These are phyloP conservation scores for Cordyceps tenuipes DNA, from an alignment of 2,329 filamentous ascomycete species.

Conservation along the genomic window DNA sequence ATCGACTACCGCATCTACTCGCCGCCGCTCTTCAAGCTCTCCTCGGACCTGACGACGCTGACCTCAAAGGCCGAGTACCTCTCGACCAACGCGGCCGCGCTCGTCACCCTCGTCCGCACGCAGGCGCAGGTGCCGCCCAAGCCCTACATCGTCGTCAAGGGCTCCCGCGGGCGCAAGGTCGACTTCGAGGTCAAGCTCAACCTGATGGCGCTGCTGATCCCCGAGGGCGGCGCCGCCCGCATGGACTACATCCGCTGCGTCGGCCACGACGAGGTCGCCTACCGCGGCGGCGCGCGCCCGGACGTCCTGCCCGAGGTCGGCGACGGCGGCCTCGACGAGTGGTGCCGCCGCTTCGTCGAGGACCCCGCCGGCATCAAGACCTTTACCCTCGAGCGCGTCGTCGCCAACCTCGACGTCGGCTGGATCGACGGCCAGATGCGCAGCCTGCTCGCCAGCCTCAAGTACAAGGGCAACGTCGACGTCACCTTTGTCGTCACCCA, in stretches of 20 bases:
- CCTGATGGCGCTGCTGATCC: conserved; percentile 44
- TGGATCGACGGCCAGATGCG: conserved; percentile 49
- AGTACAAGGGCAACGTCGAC: conserved; percentile 41
- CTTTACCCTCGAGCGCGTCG: conserved; percentile 43
- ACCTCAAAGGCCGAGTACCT: conserved; percentile 40
- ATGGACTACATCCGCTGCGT: conserved; percentile 49
- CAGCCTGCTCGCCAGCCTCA: conserved; percentile 39
- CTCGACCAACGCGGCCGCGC: conserved; percentile 35
- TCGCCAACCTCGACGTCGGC: conserved; percentile 45
- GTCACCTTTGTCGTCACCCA: conserved; percentile 44
- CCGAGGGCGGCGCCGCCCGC: conserved; percentile 34
- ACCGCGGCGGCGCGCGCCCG: conserved; percentile 38
- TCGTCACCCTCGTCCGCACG: conserved; percentile 37
- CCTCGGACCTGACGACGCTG: conserved; percentile 38
- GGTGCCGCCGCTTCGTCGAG: conserved; percentile 40
- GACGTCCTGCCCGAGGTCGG: conserved; percentile 35
- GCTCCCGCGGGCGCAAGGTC: conserved; percentile 33
- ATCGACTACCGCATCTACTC: conserved; percentile 46
- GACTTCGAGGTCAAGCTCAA: conserved; percentile 49
- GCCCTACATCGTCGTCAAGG: conserved; percentile 41
- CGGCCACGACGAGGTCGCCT: conserved; percentile 38
- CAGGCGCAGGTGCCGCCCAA: conserved; percentile 48
- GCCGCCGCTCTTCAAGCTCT: conserved; percentile 44
- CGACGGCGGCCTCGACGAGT: conserved; percentile 38
- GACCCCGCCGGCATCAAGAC: conserved; percentile 37